Evolutionary conservation across 2,329 filamentous ascomycete genomes (phyloP).

Genomic region (Rachicladosporium sp.): DNA sequence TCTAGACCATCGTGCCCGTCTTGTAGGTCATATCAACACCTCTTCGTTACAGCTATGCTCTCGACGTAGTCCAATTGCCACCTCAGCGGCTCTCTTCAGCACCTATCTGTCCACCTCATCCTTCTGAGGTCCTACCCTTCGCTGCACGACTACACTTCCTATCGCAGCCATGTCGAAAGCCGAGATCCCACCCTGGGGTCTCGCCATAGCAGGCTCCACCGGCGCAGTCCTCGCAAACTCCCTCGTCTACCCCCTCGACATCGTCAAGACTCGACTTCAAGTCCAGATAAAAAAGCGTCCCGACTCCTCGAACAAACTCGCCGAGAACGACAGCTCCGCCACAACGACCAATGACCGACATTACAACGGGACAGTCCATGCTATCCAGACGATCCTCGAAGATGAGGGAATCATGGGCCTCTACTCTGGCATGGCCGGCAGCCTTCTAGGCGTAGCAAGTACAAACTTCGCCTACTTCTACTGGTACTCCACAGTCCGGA

Average conservation of each 20-base stretch:
- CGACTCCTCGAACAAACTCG: constrained; percentile 9
- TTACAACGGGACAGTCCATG: constrained; percentile 80
- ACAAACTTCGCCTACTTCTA: constrained; percentile 99
- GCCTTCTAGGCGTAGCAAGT: constrained; percentile 81
- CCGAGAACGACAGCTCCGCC: constrained; percentile 13
- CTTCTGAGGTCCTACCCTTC: too few relatives aligned
- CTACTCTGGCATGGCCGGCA: constrained; percentile 78
- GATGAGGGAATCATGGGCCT: constrained; percentile 72
- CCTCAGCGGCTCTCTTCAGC: too few relatives aligned
- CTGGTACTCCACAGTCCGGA: constrained; percentile 86
- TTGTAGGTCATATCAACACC: too few relatives aligned
- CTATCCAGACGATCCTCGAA: constrained; percentile 69
- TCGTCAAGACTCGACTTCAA: constrained; percentile 92
- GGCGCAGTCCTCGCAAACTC: constrained; percentile 92
- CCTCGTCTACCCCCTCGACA: constrained; percentile 88
- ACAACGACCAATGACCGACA: constrained; percentile 47
- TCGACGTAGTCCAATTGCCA: too few relatives aligned
- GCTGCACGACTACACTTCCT: too few relatives aligned
- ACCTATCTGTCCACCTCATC: too few relatives aligned
- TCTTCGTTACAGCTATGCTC: too few relatives aligned
- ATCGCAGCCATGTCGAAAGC: constrained; percentile 27
- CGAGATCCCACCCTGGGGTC: constrained; percentile 78
- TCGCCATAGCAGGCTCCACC: constrained; percentile 80
- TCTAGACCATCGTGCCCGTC: too few relatives aligned
- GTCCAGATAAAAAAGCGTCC: constrained; percentile 65